Conservation (phyloP, 441 rosid species). For the Adansonia madagascariensis region DNA sequence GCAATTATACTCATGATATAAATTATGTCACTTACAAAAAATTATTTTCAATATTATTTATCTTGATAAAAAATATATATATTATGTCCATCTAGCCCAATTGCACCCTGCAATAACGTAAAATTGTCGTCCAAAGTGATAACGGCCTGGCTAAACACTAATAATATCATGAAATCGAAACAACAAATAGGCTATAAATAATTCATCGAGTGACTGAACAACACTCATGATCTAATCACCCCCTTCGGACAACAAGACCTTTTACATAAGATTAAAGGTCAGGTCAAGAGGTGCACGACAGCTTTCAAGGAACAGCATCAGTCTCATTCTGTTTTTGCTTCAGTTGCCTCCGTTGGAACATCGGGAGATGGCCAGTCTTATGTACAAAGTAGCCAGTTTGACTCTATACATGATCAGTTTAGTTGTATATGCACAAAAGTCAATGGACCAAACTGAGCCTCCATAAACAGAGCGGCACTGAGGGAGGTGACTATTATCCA, state of each 20-base stretch:
- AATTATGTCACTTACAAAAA: no score
- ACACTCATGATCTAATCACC: background rate
- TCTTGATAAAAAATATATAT: no score
- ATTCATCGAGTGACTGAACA: background rate
- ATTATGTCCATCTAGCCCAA: no score
- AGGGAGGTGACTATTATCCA: background rate
- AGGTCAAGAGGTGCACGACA: background rate
- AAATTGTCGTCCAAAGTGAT: no score
- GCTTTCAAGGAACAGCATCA: constrained; percentile 13
- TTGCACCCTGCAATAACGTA: no score
- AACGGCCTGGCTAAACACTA: no score
- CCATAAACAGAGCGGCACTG: background rate
- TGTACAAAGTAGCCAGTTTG: constrained; percentile 9
- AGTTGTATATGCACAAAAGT: constrained; percentile 28
- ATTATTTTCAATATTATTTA: no score
- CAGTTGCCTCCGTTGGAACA: background rate
- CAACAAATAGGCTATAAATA: background rate
- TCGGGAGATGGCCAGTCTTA: background rate
- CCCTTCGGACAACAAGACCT: constrained; percentile 10
- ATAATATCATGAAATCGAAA: background rate
- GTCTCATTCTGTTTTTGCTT: constrained; percentile 19
- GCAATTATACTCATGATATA: no score
- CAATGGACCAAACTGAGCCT: constrained; percentile 3
- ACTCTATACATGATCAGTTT: background rate
- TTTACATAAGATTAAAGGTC: constrained; percentile 2